Percentiles rank a stretch among this genome's conserved stretches.
These are phyloP conservation scores for Clitopilus passeckerianus DNA, from an alignment of 768 basidiomycete genomes.

Conservation along the genomic window DNA sequence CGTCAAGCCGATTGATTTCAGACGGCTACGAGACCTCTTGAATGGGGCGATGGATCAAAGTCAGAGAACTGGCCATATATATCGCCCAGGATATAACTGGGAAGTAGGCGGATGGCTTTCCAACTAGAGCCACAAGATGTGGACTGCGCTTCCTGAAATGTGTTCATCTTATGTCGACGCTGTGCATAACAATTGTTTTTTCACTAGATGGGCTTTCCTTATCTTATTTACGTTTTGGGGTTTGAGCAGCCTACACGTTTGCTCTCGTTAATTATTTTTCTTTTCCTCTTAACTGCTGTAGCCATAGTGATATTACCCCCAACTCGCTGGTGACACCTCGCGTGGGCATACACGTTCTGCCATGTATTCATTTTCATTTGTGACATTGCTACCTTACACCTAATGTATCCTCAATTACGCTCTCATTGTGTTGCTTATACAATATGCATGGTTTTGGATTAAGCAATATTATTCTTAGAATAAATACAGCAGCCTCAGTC, in stretches of 20 bases:
- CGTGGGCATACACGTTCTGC: neutral
- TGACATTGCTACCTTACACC: neutral
- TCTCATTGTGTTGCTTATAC: too few species aligned
- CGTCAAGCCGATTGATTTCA: conserved; percentile 79
- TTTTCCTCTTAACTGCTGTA: neutral
- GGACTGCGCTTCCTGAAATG: neutral
- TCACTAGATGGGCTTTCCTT: neutral
- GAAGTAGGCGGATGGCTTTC: conserved; percentile 60
- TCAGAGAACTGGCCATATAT: conserved; percentile 49
- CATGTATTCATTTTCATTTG: neutral
- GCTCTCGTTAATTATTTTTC: neutral
- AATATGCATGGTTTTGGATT: neutral
- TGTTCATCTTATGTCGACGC: neutral
- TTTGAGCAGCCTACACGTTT: neutral
- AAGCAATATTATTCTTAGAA: neutral
- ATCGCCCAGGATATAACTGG: conserved; percentile 49
- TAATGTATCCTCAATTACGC: too few species aligned
- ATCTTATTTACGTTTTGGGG: neutral
- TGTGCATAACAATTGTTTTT: neutral
- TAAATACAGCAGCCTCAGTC: neutral
- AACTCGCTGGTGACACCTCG: neutral
- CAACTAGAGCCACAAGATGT: neutral
- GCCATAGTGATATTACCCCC: neutral
- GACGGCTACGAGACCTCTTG: conserved; percentile 54
- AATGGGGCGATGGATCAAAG: conserved; percentile 49